Evolutionary conservation across 2,329 filamentous ascomycete genomes (phyloP), one percentile per base, ranked within the genome.

Genomic region (Bertia moriformis): DNA sequence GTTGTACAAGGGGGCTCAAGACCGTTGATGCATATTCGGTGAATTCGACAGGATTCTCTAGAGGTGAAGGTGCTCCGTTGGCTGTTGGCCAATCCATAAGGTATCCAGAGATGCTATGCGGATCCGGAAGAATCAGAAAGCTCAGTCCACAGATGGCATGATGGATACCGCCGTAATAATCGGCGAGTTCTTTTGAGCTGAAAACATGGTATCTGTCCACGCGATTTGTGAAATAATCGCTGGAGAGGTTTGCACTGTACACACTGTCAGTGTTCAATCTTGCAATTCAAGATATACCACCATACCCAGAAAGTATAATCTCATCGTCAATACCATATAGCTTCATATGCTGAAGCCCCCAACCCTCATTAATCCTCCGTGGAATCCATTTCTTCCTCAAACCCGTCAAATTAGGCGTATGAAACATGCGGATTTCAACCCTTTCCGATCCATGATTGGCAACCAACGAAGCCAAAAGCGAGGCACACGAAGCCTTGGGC

Each of bases 271-370:
- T 4, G 14, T 18, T 10, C n/a, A 10, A n/a, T 29, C n/a, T 10
- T 29, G 24, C 24, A 29, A 10, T 29, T 10, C 7, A 15, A 14
- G 10, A 7, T 7, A 35, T 10, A 35, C 7, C 15, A 38, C 40
- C 64, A 45, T 69, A 85, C 74, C 87, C 88, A 4, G 88, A 93
- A 50, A 98, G 74, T 46, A 98, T 89, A 42, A 98, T 82, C 57
- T 94, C 87, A 51, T 98, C 87, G 50, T 98, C 91, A 17, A 94
- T 66, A 0, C 91, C 91, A 49, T 98, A 98, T 0, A 98, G 67
- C 67, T 98, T 98, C 89, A 98, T 98, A 54, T 98, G 91, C 55
- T 98, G 91, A 44, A 98, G 61, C 1, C 91, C 91, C 91, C 91
- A 98, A 14, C 91, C 91, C 61, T 98, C 91, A 49, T 98, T 98